Conservation (phyloP, 139 green algal genomes). For the Chlorella sorokiniana region DNA sequence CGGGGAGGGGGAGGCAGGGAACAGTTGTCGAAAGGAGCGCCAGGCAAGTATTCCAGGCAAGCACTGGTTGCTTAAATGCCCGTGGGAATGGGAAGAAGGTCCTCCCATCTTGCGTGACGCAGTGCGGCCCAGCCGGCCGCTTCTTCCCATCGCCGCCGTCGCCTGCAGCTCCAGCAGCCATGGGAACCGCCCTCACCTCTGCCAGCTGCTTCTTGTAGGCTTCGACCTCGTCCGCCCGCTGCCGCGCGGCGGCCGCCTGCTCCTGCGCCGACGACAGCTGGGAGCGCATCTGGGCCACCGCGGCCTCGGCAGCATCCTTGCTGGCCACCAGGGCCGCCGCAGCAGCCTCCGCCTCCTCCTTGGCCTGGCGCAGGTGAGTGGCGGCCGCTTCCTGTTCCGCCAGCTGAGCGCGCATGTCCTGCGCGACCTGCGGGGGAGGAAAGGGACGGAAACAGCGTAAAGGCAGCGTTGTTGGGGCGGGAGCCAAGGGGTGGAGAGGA, state of each 20-base stretch:
- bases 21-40: too few relatives aligned
- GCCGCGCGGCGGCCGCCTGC: not conserved
- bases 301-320: not conserved
- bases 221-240: not conserved
- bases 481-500: too few relatives aligned
- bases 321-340: not conserved
- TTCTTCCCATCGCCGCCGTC: too few relatives aligned
- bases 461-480: too few relatives aligned
- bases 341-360: not conserved
- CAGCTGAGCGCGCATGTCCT: not conserved
- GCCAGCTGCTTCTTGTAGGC: not conserved
- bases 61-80: not conserved
- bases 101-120: not conserved
- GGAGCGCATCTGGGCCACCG: not conserved
- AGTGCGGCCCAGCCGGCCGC: too few relatives aligned
- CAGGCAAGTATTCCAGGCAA: not conserved
- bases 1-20: too few relatives aligned
- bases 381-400: slow-evolving; percentile 3
- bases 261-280: slow-evolving; percentile 1
- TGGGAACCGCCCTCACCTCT: not conserved
- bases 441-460: too few relatives aligned
- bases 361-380: not conserved
- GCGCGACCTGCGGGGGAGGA: not conserved
- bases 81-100: not conserved
- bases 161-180: not conserved